Percentiles rank a stretch among this genome's conserved stretches.
Conservation (phyloP, 148 eudicot genomes). For the Cornus controversa region DNA sequence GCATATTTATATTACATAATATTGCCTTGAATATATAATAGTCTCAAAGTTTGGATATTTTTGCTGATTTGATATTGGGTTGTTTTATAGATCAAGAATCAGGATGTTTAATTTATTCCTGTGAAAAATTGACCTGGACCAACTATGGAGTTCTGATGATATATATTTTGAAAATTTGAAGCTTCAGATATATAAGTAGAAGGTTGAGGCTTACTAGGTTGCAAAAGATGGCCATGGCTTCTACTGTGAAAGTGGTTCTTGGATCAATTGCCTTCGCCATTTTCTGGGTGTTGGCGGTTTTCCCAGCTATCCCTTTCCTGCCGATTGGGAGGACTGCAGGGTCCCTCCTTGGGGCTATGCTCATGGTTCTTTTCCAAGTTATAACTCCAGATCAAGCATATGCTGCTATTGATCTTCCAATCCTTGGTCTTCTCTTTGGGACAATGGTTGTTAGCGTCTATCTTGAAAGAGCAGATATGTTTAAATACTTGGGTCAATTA, state of each 20-base stretch:
- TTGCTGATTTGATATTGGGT: neutral
- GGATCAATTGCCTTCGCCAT: slow-evolving; percentile 62
- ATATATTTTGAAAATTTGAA: no score
- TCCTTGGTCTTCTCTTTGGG: slow-evolving; percentile 44
- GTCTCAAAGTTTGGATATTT: neutral
- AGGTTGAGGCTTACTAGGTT: no score
- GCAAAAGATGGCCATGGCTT: no score
- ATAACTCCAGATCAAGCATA: slow-evolving; percentile 69
- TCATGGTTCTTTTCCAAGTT: slow-evolving; percentile 70
- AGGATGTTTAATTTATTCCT: neutral
- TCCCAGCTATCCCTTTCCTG: slow-evolving; percentile 62
- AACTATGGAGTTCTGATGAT: no score
- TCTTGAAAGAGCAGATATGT: slow-evolving; percentile 83
- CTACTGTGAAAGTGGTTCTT: slow-evolving; percentile 49
- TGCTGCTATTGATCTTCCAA: slow-evolving; percentile 61
- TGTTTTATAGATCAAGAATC: neutral
- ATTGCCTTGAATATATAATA: neutral
- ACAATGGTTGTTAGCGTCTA: slow-evolving; percentile 82
- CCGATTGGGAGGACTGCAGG: slow-evolving; percentile 77
- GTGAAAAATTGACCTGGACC: no score
- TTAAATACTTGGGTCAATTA: slow-evolving; percentile 60
- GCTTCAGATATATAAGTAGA: no score
- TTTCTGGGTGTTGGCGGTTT: slow-evolving; percentile 74
- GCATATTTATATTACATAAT: neutral
- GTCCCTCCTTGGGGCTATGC: slow-evolving; percentile 72